These are phyloP conservation scores for Rubia occidens DNA, from an alignment of 305 asterid genomes.

Conservation along the genomic window DNA sequence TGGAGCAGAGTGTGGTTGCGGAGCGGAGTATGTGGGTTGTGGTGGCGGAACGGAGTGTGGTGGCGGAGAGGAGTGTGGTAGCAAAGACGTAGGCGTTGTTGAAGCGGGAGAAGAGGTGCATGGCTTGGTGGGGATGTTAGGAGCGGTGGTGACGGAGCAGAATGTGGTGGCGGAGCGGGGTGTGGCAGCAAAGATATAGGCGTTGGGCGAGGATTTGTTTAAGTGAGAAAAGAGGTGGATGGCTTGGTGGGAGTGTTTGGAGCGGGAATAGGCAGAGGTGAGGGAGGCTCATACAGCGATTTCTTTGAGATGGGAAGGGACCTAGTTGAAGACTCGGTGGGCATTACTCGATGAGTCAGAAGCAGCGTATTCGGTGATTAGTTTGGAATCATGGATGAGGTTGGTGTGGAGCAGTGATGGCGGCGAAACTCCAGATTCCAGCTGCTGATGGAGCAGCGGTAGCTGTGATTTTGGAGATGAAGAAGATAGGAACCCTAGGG, in stretches of 20 bases:
- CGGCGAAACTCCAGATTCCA: too few relatives aligned
- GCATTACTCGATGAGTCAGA: slow-evolving; percentile 20
- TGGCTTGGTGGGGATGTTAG: too few relatives aligned
- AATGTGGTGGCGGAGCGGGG: slow-evolving; percentile 28
- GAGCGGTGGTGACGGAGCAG: slow-evolving; percentile 12
- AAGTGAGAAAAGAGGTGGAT: slow-evolving; percentile 28
- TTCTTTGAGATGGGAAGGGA: slow-evolving; percentile 27
- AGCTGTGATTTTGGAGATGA: too few relatives aligned
- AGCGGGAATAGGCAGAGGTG: slow-evolving; percentile 30
- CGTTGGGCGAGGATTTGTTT: slow-evolving; percentile 19
- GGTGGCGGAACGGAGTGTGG: too few relatives aligned
- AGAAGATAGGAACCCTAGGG: too few relatives aligned
- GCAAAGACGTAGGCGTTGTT: too few relatives aligned
- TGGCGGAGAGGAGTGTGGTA: too few relatives aligned
- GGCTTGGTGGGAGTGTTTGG: slow-evolving; percentile 21
- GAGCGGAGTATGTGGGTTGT: too few relatives aligned
- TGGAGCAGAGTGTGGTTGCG: too few relatives aligned
- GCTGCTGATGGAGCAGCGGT: too few relatives aligned
- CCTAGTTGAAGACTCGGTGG: slow-evolving; percentile 30
- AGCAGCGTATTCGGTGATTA: slow-evolving; percentile 18
- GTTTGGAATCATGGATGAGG: slow-evolving; percentile 25
- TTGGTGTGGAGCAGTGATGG: slow-evolving; percentile 10
- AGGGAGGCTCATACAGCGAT: slow-evolving; percentile 32
- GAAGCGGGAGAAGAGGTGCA: too few relatives aligned
- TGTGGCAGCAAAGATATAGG: slow-evolving; percentile 25